These are phyloP conservation scores for Daphne laureola DNA, from an alignment of 441 rosid genomes.

Conservation along the genomic window DNA sequence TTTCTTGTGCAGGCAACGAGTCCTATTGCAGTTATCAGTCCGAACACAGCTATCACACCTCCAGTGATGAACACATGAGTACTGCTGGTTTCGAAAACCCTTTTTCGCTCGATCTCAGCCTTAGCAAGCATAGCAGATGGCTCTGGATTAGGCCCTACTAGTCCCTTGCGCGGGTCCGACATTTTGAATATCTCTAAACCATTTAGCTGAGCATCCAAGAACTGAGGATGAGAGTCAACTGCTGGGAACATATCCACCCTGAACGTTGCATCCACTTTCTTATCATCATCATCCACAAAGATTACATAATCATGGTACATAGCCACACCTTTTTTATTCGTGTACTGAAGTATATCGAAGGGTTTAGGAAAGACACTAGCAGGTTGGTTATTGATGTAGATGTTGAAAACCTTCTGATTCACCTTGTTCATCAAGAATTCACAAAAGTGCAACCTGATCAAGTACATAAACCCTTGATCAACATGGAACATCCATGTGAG, in stretches of 20 bases:
- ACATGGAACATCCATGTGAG: slow-evolving; percentile 58
- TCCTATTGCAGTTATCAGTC: slow-evolving; percentile 37
- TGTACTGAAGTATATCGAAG: slow-evolving; percentile 47
- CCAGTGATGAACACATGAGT: slow-evolving; percentile 40
- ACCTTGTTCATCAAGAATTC: slow-evolving; percentile 28
- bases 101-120: slow-evolving; percentile 12
- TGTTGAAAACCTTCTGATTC: slow-evolving; percentile 49
- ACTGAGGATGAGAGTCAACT: slow-evolving; percentile 25
- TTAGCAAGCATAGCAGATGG: slow-evolving; percentile 36
- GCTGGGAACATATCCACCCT: slow-evolving; percentile 40
- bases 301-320: slow-evolving; percentile 47
- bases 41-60: slow-evolving; percentile 50
- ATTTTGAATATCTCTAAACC: slow-evolving; percentile 68
- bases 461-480: slow-evolving; percentile 49
- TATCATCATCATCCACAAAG: slow-evolving; percentile 19
- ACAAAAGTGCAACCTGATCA: slow-evolving; percentile 57
- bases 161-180: slow-evolving; percentile 21
- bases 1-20: slow-evolving; percentile 28
- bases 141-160: slow-evolving; percentile 58
- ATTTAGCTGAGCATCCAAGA: slow-evolving; percentile 40
- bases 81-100: slow-evolving; percentile 1
- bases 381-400: slow-evolving; percentile 42
- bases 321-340: slow-evolving; percentile 33
- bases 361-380: slow-evolving; percentile 30
- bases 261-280: slow-evolving; percentile 26